A percentile compares a stretch with the other conserved stretches of the same genome.
phyloP scores from a whole-genome alignment of 2,329 filamentous ascomycete genomes.

The Bretziella fagacearum region DNA sequence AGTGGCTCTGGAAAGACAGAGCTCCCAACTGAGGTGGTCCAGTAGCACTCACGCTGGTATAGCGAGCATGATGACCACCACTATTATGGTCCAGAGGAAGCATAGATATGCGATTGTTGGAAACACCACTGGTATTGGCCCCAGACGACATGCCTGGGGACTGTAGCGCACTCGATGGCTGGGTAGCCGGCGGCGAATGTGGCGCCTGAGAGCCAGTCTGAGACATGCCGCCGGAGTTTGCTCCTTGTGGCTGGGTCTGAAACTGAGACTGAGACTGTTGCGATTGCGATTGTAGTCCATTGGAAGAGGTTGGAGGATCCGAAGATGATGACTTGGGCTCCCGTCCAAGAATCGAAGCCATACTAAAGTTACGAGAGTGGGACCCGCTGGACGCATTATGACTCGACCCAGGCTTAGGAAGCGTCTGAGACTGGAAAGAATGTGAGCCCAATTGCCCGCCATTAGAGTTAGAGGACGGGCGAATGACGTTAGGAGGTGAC shows the following conservation, averaged over 20 bases:
- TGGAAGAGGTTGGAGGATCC: conserved; percentile 9
- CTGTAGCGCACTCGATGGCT: not conserved
- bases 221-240: conserved; percentile 7
- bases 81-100: conserved; percentile 16
- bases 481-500: conserved; percentile 9
- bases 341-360: conserved; percentile 12
- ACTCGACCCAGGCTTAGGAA: conserved; percentile 5
- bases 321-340: conserved; percentile 8
- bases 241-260: not conserved
- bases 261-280: conserved; percentile 6
- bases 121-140: not conserved
- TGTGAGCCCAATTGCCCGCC: conserved; percentile 7
- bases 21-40: conserved; percentile 39
- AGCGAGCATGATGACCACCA: not conserved
- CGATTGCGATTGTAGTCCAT: conserved; percentile 1
- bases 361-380: conserved; percentile 14
- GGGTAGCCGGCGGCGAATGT: conserved; percentile 11
- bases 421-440: conserved; percentile 7
- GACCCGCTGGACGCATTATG: not conserved
- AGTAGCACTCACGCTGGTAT: not conserved
- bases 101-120: conserved; percentile 15
- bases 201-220: conserved; percentile 8
- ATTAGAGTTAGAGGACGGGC: conserved; percentile 13
- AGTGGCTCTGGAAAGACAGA: conserved; percentile 19
- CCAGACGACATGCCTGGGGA: not conserved